These are phyloP conservation scores for Mycena olivaceomarginata DNA, from an alignment of 768 basidiomycete species.

Conservation along the genomic window DNA sequence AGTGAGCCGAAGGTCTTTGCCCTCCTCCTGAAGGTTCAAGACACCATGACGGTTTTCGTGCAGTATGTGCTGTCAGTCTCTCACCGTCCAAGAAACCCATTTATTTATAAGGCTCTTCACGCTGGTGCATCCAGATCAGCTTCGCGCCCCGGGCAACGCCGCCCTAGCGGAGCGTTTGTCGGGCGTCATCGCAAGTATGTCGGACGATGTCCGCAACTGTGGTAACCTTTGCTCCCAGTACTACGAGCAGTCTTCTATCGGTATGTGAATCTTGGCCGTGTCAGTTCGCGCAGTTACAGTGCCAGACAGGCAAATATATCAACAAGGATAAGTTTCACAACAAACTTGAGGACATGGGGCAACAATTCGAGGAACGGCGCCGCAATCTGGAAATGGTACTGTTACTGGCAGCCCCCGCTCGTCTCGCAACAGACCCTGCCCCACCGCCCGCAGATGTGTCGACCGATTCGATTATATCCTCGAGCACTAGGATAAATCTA, in stretches of 20 bases:
- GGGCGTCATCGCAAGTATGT: neutral
- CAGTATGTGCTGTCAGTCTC: neutral
- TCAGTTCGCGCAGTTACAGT: too few species aligned
- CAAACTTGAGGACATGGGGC: neutral
- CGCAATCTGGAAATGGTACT: neutral
- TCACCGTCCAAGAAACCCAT: neutral
- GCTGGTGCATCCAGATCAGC: constrained; percentile 4
- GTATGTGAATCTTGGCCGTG: neutral
- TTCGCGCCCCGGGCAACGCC: neutral
- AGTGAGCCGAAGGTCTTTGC: neutral
- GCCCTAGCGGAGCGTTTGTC: neutral
- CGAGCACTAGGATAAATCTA: neutral
- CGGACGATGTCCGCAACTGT: neutral
- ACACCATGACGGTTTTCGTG: neutral
- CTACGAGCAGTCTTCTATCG: neutral
- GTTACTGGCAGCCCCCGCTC: neutral
- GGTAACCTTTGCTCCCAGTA: neutral
- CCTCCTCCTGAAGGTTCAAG: constrained; percentile 14
- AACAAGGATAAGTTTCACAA: neutral
- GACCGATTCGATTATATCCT: neutral
- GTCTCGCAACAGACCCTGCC: neutral
- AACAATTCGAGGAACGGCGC: constrained; percentile 1
- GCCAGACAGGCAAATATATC: neutral
- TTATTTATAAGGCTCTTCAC: neutral
- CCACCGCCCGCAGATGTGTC: neutral